Conservation (phyloP, 108 stramenopile species). For the Nannochloropsis oceanica region DNA sequence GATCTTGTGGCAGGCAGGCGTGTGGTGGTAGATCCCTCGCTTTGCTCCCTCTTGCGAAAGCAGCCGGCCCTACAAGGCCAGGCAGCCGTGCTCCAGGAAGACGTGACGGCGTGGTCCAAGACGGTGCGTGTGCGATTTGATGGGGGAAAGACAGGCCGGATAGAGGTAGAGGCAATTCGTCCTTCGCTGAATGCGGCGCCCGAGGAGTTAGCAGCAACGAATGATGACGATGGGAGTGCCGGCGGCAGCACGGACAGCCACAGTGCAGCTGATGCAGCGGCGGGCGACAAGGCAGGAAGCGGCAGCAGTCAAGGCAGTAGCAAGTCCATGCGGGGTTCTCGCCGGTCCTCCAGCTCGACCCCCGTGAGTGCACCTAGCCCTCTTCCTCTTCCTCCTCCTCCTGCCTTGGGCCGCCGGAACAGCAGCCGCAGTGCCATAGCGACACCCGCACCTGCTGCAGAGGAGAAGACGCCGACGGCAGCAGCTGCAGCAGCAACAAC, state of each 20-base stretch:
- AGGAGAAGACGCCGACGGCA: background rate
- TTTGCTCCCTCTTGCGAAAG: background rate
- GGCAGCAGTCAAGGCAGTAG: background rate
- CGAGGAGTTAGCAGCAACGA: background rate
- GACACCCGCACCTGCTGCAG: background rate
- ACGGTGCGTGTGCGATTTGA: background rate
- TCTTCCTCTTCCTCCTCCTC: background rate
- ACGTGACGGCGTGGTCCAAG: background rate
- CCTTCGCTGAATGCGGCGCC: background rate
- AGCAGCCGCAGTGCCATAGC: background rate
- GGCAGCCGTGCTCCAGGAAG: background rate
- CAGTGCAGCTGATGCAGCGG: background rate
- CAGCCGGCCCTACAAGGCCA: background rate
- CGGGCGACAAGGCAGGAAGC: background rate
- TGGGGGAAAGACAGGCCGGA: background rate
- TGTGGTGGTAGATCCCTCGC: background rate
- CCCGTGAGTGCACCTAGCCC: too few relatives aligned
- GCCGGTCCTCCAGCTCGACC: background rate
- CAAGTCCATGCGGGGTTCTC: background rate
- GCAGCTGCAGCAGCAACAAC: too few relatives aligned
- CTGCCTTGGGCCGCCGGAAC: background rate
- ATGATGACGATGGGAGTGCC: background rate
- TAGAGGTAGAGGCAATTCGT: background rate
- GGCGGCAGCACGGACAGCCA: background rate
- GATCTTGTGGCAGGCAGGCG: background rate